Base-by-base conservation (phyloP, 2,329 filamentous ascomycete species). In the Diaporthe velutina region DNA sequence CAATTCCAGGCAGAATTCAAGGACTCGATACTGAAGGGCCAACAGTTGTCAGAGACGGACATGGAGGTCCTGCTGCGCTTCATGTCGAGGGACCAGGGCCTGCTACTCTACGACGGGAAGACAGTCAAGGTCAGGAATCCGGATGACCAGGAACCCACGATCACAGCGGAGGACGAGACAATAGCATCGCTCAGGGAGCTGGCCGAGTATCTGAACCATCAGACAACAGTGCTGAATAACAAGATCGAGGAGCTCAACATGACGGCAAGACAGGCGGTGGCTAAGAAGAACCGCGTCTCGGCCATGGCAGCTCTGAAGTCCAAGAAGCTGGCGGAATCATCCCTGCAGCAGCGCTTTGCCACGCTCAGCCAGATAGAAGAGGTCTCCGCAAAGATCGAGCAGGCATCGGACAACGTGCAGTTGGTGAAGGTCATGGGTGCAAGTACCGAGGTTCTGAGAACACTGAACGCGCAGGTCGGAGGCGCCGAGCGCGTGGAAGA, bases 181-280 rank as follows among this genome's bases (percentile, higher is more conserved):
- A 94, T 98, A 76, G 95, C 95, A 1, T 93, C 93, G 25, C 90
- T 99, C 13, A 96, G 96, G 80, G 91, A 94, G 35, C 88, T 98
- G 15, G 93, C 95, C 38, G 87, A 90, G 54, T 93, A 93, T 68
- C 88, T 99, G 22, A 92, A 93, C 76, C 90, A 92, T 28, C 91
- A 98, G 76, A 93, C 95, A 22, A 84, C 88, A 10, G 88, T 92
- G 0, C 88, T 98, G 52, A 89, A 88, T 68, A 85, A 85, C 13
- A 93, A 95, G 76, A 87, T 97, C 67, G 89, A 93, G 2, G 88
- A 90, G 38, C 87, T 98, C 6, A 87, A 89, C 42, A 79, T 84
- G 3, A 89, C 89, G 7, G 95, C 95, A 0, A 93, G 93, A 76
- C 87, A 89, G 30, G 94, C 95, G 0, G 91, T 98, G 0, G 85